These are phyloP conservation scores for Talaromyces sp. DNA, from an alignment of 2,329 filamentous ascomycete species.

Conservation along the genomic window DNA sequence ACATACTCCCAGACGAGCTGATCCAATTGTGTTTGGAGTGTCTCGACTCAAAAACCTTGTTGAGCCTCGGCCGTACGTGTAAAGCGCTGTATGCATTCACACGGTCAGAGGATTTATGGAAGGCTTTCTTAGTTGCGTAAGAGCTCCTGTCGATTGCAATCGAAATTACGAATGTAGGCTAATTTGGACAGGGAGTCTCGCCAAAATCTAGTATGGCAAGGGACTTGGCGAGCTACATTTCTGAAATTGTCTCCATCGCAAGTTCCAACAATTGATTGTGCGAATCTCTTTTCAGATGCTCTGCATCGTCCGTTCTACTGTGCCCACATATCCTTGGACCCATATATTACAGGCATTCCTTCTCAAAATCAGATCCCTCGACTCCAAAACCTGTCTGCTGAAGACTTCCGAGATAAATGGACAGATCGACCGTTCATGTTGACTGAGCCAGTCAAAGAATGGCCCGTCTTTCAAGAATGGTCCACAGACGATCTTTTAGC, in stretches of 20 bases:
- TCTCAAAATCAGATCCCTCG: conserved; percentile 67
- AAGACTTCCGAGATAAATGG: conserved; percentile 73
- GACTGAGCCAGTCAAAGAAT: conserved; percentile 73
- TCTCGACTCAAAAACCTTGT: conserved; percentile 62
- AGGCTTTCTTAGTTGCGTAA: conserved; percentile 78
- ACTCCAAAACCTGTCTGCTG: conserved; percentile 63
- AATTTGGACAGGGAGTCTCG: conserved; percentile 20
- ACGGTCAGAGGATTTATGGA: conserved; percentile 83
- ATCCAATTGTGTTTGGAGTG: conserved; percentile 71
- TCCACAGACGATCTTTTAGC: conserved; percentile 62
- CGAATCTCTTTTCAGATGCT: conserved; percentile 80
- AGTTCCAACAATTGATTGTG: conserved; percentile 64
- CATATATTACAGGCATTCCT: conserved; percentile 70
- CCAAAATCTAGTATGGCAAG: conserved; percentile 63
- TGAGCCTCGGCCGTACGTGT: conserved; percentile 71
- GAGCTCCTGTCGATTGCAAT: conserved; percentile 37
- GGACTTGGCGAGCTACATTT: conserved; percentile 79
- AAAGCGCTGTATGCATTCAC: conserved; percentile 84
- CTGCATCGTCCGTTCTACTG: conserved; percentile 89
- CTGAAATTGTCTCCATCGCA: conserved; percentile 56
- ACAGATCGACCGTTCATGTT: conserved; percentile 81
- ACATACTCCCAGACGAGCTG: conserved; percentile 73
- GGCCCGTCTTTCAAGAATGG: conserved; percentile 77
- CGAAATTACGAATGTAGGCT: background rate
- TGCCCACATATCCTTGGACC: conserved; percentile 66